Conservation (phyloP, 306 rosid genomes). For the Fragaria nilgerrensis region DNA sequence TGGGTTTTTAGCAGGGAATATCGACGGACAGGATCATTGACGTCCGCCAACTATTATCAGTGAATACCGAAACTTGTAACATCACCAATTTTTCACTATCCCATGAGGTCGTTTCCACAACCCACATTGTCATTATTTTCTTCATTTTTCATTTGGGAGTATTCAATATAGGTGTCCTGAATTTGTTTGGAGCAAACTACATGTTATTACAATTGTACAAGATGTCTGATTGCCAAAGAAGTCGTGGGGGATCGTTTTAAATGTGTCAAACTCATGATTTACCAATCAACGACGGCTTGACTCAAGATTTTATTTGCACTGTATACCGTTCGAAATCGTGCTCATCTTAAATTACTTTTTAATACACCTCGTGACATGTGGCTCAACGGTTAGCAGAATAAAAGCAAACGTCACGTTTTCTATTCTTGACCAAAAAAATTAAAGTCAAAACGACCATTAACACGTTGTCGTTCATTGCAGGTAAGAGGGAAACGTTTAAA, state of each 20-base stretch:
- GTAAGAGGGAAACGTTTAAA: constrained; percentile 77
- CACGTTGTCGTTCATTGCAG: constrained; percentile 31
- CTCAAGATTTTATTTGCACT: no score
- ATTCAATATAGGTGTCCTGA: not conserved
- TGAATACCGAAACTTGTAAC: constrained; percentile 63
- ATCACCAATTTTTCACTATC: constrained; percentile 70
- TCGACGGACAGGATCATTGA: constrained; percentile 95
- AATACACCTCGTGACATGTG: no score
- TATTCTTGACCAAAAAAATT: not conserved
- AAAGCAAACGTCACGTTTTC: not conserved
- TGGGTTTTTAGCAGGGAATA: constrained; percentile 61
- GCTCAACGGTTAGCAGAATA: no score
- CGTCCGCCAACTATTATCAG: constrained; percentile 64
- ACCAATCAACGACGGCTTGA: not conserved
- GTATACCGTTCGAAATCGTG: no score
- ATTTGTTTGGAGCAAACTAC: not conserved
- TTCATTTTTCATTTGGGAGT: not conserved
- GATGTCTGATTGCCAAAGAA: not conserved
- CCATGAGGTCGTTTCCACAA: constrained; percentile 62
- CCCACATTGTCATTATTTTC: not conserved
- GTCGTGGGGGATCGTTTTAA: no score
- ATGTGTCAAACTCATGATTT: no score
- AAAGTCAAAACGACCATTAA: not conserved
- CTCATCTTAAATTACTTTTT: not conserved
- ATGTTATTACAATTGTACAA: not conserved